Base-by-base conservation (phyloP, 108 stramenopile species). In the Nannochloropsis gaditana region DNA sequence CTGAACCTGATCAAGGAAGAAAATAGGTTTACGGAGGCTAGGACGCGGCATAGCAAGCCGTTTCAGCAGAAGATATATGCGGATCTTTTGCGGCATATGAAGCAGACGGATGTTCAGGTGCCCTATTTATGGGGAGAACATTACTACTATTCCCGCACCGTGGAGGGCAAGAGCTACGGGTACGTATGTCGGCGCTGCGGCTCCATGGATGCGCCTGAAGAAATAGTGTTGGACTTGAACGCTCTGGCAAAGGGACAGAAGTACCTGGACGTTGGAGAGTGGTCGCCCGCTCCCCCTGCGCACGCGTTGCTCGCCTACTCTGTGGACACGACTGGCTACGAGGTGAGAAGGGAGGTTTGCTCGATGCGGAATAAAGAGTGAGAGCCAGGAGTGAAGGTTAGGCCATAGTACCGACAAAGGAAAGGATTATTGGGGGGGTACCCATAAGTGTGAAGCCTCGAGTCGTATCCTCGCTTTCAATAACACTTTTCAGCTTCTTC, bases 171-270 rank as follows among this genome's bases (percentile, higher is more conserved):
- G 83, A 90, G 93, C 47, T 99, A 97, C 87, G 88, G 89, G 17
- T 83, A 91, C 41, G 83, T 94, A 86, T 97, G 96, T 89, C 92
- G 97, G 43, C 45, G 94, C 94, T 43, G 43, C 84, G 9, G 19
- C 8, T 44, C 21, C 44, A 9, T 21, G 44, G 79, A 21, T 5
- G 45, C 44, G 41, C 31, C 11, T 11, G 95, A 96, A 86, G 81
- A 91, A 87, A 90, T 95, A 42, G 90, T 94, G 45, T 91, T 99
- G 80, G 95, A 99, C 89, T 93, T 94, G 80, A 97, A 97, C 44
- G 81, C 80, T 10, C 80, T 97, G 86, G 95, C 95, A n/a, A 86
- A 93, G 86, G 92, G 92, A 15, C 92, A 94, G 79, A 79, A 80
- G 21, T 96, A 97, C 88, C 94, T 95, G 88, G 85, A 94, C 44